Percentiles rank a stretch among this genome's conserved stretches.
phyloP scores from a whole-genome alignment of 495 filamentous ascomycete species.

The Delitschia confertaspora region DNA sequence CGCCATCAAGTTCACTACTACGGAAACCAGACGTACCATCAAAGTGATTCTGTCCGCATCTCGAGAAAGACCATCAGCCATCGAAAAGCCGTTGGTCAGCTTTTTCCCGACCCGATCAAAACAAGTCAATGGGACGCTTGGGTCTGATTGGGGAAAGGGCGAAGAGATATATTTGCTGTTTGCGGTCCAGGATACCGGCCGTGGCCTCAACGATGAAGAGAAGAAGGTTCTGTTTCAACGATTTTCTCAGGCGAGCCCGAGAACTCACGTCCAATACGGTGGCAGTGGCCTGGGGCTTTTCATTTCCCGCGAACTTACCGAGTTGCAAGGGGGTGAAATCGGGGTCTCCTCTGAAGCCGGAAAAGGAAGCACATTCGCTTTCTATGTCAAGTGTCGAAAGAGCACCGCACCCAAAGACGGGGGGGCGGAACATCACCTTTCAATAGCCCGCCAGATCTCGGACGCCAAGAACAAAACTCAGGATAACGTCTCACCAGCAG shows the following conservation, averaged over 20 bases:
- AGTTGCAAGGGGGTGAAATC: constrained; percentile 77
- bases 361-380: constrained; percentile 73
- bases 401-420: constrained; percentile 32
- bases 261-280: constrained; percentile 73
- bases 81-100: constrained; percentile 33
- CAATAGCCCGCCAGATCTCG: constrained; percentile 10
- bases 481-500: no score
- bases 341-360: constrained; percentile 64
- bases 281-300: constrained; percentile 78
- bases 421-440: constrained; percentile 7
- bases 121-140: constrained; percentile 40
- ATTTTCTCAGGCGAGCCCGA: constrained; percentile 70
- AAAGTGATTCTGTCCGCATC: constrained; percentile 63
- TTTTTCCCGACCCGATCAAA: constrained; percentile 35
- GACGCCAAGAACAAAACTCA: constrained; percentile 14
- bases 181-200: constrained; percentile 67
- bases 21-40: constrained; percentile 48
- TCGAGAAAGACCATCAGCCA: constrained; percentile 41
- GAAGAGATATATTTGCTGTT: constrained; percentile 62
- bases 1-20: constrained; percentile 41
- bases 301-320: constrained; percentile 67
- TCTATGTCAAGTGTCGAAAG: constrained; percentile 60
- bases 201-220: constrained; percentile 63
- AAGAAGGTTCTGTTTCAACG: constrained; percentile 69
- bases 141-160: constrained; percentile 59